Evolutionary conservation across 2,329 filamentous ascomycete genomes (phyloP), one percentile per base, ranked within the genome.

Genomic region (Monosporascus sp.): DNA sequence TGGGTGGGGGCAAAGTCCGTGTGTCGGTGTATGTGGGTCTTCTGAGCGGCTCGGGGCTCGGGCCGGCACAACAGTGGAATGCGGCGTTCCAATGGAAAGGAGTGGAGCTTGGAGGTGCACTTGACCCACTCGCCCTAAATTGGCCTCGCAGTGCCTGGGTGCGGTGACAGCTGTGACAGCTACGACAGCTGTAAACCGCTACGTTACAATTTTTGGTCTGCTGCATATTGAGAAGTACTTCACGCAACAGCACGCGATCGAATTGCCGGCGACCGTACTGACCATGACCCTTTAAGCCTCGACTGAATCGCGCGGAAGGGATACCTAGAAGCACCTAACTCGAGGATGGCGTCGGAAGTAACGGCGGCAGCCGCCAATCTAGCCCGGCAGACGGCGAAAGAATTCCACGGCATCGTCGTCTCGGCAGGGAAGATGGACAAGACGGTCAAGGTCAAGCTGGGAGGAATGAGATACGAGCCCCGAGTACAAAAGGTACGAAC

Each of bases 361-460:
- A 58, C 57, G 42, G 62, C 56, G 11, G 51, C 57, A 14, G 60
- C 54, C 37, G 42, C 51, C 49, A 57, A 53, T 48, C 72, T 72
- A 36, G 71, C 74, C 52, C 71, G 71, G 51, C 70, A 69, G 51
- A 74, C 75, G 48, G 75, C 73, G 49, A 75, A 77, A 54, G 76
- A 82, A 63, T 67, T 83, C 53, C 77, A 79, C 55, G 88, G 87
- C 57, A 82, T 93, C 41, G 89, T 93, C 24, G 82, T 92, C 48
- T 90, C 88, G 42, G 84, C 88, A 6, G 89, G 89, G 20, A 78
- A 85, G 54, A 91, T 91, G 86, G 73, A 83, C 54, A 89, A 86
- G 71, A 91, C 88, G 3, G 87, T 91, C 53, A 91, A 89, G 71
- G 89, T 92, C 57, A 82, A 84, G 59, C 78, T 92, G 15, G 85